These are phyloP conservation scores for Pseudocercospora ulei DNA, from an alignment of 2,329 filamentous ascomycete genomes.

Conservation along the genomic window DNA sequence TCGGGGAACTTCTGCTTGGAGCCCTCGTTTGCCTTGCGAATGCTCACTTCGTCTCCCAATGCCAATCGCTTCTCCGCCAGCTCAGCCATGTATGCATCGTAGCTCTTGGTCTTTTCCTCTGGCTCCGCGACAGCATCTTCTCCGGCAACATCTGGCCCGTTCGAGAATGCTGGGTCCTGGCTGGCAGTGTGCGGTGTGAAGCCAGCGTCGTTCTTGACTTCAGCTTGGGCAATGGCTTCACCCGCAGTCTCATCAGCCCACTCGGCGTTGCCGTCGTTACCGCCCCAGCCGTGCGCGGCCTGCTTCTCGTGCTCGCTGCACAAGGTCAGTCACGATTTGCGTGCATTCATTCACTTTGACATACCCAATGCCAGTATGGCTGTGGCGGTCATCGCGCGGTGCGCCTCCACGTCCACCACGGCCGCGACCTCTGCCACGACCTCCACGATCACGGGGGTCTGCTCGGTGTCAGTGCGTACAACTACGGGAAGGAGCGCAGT, in stretches of 20 bases:
- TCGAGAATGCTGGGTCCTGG: conserved; percentile 39
- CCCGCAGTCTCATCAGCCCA: conserved; percentile 85
- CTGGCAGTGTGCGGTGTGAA: conserved; percentile 32
- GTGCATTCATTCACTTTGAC: conserved; percentile 25
- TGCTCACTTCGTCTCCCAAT: conserved; percentile 56
- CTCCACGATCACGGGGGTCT: conserved; percentile 36
- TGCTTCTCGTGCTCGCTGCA: conserved; percentile 72
- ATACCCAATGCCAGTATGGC: conserved; percentile 51
- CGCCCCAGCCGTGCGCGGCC: conserved; percentile 81
- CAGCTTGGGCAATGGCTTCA: conserved; percentile 67
- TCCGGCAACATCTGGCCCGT: conserved; percentile 36
- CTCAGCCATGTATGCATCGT: conserved; percentile 75
- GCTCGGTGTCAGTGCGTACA: conserved; percentile 3
- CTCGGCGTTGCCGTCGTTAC: conserved; percentile 65
- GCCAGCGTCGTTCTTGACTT: conserved; percentile 27
- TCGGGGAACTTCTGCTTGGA: conserved; percentile 88
- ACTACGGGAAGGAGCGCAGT: conserved; percentile 13
- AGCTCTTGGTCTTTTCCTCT: conserved; percentile 81
- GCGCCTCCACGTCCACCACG: conserved; percentile 44
- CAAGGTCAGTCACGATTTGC: not conserved
- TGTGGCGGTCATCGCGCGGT: conserved; percentile 53
- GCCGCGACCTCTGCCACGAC: conserved; percentile 44
- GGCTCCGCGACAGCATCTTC: conserved; percentile 32
- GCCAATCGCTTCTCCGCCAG: conserved; percentile 65
- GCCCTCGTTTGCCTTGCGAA: conserved; percentile 89